Conservation (phyloP, 169 alveolate genomes). For the Eimeria brunetti region DNA sequence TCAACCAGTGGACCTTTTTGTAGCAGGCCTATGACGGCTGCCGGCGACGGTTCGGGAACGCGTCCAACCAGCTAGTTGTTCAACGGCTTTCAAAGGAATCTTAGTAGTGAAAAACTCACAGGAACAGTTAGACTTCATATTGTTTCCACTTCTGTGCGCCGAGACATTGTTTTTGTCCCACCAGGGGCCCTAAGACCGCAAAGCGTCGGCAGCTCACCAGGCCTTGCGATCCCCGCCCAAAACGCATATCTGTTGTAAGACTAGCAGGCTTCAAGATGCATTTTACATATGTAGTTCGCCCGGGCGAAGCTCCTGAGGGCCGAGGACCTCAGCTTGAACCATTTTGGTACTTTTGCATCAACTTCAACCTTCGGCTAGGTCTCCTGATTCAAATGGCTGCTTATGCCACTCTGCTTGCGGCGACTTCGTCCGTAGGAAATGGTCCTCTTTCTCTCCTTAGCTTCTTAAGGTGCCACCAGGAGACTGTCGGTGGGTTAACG, state of each 20-base stretch:
- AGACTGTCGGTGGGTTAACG: constrained; percentile 85
- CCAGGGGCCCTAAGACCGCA: not conserved
- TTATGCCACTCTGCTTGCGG: constrained; percentile 83
- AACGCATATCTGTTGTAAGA: not conserved
- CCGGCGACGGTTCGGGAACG: not conserved
- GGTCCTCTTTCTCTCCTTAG: constrained; percentile 89
- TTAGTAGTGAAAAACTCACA: not conserved
- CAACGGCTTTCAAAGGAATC: not conserved
- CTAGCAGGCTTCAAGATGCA: constrained; percentile 86
- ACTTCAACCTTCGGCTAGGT: constrained; percentile 93
- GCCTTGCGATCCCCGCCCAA: not conserved
- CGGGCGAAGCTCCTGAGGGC: constrained; percentile 97
- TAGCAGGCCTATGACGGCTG: constrained; percentile 10
- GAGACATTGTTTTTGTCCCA: not conserved
- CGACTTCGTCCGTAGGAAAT: constrained; percentile 88
- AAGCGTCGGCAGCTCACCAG: constrained; percentile 8
- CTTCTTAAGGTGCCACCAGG: constrained; percentile 90
- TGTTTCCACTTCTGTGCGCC: not conserved
- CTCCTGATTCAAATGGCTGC: constrained; percentile 89
- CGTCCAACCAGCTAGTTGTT: not conserved
- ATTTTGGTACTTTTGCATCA: constrained; percentile 91
- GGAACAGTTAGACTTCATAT: not conserved
- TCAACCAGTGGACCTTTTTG: not conserved
- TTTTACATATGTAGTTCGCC: constrained; percentile 95
- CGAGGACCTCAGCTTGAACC: constrained; percentile 96